Evolutionary conservation across 2,329 filamentous ascomycete genomes (phyloP).

Genomic region (Emericellopsis atlantica): DNA sequence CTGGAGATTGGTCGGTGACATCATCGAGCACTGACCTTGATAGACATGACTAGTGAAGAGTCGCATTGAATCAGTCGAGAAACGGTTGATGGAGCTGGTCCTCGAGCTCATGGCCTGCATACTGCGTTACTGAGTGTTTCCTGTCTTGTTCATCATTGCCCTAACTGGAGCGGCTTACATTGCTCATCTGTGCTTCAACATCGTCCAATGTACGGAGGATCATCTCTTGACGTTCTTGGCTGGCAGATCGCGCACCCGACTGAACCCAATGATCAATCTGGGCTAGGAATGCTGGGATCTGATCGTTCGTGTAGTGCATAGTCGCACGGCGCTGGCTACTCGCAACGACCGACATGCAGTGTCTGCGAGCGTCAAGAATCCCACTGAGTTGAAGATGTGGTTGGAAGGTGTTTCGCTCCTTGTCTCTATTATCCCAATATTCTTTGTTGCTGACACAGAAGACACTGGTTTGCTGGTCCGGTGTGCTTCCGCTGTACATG

Average conservation of each 20-base stretch:
- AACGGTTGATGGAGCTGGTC: background rate
- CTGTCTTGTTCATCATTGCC: background rate
- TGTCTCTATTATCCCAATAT: slow-evolving; percentile 24
- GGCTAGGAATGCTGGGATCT: slow-evolving; percentile 26
- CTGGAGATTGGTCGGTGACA: background rate
- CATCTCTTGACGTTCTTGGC: slow-evolving; percentile 19
- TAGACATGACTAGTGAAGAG: background rate
- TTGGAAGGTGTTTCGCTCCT: slow-evolving; percentile 9
- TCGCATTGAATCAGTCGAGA: background rate
- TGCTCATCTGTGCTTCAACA: slow-evolving; percentile 16
- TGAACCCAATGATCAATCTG: slow-evolving; percentile 29
- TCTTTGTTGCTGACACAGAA: slow-evolving; percentile 31
- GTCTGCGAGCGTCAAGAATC: slow-evolving; percentile 23
- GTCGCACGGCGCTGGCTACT: slow-evolving; percentile 24
- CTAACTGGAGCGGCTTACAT: slow-evolving; percentile 11
- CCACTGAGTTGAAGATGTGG: slow-evolving; percentile 26
- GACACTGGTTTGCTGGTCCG: slow-evolving; percentile 13
- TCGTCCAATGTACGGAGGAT: slow-evolving; percentile 18
- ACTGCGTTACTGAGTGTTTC: background rate
- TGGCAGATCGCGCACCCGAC: slow-evolving; percentile 22
- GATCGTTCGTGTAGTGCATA: slow-evolving; percentile 21
- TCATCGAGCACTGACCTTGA: background rate
- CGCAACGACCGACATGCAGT: slow-evolving; percentile 31
- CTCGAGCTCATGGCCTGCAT: background rate
- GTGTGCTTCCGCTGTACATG: slow-evolving; percentile 14